Percentiles rank a stretch among this genome's conserved stretches.
Conservation (phyloP, 2,329 filamentous ascomycete genomes). For the Emydomyces testavorans region DNA sequence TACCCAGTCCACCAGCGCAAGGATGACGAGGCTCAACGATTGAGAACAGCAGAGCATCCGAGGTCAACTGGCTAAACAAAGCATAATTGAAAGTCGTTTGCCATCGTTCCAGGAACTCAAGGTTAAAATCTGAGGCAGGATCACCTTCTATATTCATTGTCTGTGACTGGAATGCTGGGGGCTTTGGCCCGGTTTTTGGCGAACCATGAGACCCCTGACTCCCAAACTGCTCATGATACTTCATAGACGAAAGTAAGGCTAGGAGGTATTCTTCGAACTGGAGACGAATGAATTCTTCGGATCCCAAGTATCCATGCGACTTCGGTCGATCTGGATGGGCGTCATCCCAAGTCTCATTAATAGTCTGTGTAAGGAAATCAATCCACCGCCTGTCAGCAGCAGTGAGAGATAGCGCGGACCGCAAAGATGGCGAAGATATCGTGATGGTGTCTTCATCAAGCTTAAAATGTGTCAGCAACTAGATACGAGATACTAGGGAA, state of each 20-base stretch:
- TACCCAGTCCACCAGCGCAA: slow-evolving; percentile 79
- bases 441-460: slow-evolving; percentile 80
- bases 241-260: slow-evolving; percentile 74
- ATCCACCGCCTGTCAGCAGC: slow-evolving; percentile 90
- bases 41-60: slow-evolving; percentile 79
- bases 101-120: slow-evolving; percentile 82
- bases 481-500: neutral
- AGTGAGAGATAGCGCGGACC: slow-evolving; percentile 63
- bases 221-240: slow-evolving; percentile 61
- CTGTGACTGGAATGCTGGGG: slow-evolving; percentile 42
- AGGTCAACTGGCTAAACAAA: slow-evolving; percentile 66
- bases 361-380: slow-evolving; percentile 82
- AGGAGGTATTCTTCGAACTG: slow-evolving; percentile 96
- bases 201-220: slow-evolving; percentile 21
- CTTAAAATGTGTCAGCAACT: slow-evolving; percentile 20
- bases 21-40: slow-evolving; percentile 89
- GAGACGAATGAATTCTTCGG: slow-evolving; percentile 91
- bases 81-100: slow-evolving; percentile 78
- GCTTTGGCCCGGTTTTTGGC: slow-evolving; percentile 23
- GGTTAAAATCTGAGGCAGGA: slow-evolving; percentile 69
- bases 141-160: slow-evolving; percentile 61
- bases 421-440: slow-evolving; percentile 69
- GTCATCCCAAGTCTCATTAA: slow-evolving; percentile 95
- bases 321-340: slow-evolving; percentile 79
- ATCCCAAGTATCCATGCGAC: slow-evolving; percentile 86